Percentiles rank a stretch among this genome's conserved stretches.
Evolutionary conservation across 169 alveolate species (phyloP).

Genomic region (Plasmodium vivax): DNA sequence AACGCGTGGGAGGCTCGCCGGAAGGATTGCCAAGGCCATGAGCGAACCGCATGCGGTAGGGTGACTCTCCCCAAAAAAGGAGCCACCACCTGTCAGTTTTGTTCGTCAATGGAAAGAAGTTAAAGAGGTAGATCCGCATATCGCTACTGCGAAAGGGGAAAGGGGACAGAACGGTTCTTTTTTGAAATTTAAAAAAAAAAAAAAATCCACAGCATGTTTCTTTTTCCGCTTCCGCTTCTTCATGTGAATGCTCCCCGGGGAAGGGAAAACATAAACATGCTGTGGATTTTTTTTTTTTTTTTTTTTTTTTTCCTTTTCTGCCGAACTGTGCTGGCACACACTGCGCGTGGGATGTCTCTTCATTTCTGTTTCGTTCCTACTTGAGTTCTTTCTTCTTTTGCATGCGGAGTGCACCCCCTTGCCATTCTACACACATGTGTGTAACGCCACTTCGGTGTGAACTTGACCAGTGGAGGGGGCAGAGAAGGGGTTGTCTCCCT

Average conservation of each 20-base stretch:
- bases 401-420: neutral
- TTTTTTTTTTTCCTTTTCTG: neutral
- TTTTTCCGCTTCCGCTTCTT: neutral
- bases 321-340: neutral
- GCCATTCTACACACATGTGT: neutral
- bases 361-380: neutral
- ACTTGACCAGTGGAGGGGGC: neutral
- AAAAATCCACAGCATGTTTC: neutral
- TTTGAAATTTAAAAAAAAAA: no score
- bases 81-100: neutral
- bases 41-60: neutral
- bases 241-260: neutral
- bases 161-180: neutral
- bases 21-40: neutral
- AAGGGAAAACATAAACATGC: neutral
- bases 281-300: neutral
- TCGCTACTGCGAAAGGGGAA: neutral
- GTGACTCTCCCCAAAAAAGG: neutral
- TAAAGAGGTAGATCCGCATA: neutral
- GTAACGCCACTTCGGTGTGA: neutral
- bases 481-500: neutral
- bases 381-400: neutral
- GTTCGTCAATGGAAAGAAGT: neutral
- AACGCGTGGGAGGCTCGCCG: neutral
- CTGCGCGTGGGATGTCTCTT: neutral